Evolutionary conservation across 116 monocot species (phyloP).

Genomic region (Papilionanthe hybrid): DNA sequence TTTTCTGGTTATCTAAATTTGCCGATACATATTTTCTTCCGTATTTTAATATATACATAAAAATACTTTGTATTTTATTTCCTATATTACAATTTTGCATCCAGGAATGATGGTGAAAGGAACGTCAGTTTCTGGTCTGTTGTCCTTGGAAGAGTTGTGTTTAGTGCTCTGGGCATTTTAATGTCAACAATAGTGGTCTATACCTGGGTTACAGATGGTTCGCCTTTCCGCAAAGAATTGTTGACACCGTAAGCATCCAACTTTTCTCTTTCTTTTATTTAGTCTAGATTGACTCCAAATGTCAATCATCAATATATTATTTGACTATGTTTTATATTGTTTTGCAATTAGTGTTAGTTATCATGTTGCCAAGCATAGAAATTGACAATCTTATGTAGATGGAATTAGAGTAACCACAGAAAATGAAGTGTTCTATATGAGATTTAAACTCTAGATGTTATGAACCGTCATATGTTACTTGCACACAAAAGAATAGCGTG

Average conservation of each 20-base stretch:
- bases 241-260: conserved; percentile 68
- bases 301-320: not conserved
- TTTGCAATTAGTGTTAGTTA: not conserved
- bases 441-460: too few species aligned
- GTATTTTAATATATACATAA: too few species aligned
- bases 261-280: not conserved
- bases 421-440: not conserved
- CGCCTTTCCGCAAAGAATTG: conserved; percentile 78
- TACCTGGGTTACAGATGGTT: conserved; percentile 75
- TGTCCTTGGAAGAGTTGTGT: conserved; percentile 38
- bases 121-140: conserved; percentile 37
- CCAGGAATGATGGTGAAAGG: conserved; percentile 34
- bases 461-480: too few species aligned
- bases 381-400: too few species aligned
- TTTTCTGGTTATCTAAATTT: too few species aligned
- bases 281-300: not conserved
- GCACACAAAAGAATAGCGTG: too few species aligned
- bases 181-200: conserved; percentile 47
- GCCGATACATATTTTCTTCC: too few species aligned
- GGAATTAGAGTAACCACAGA: too few species aligned
- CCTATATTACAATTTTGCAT: conserved; percentile 8
- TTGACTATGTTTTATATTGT: not conserved
- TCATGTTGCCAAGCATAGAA: not conserved
- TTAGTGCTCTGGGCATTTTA: conserved; percentile 56
- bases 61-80: too few species aligned